These are phyloP conservation scores for Filobasidium wieringae DNA, from an alignment of 768 basidiomycete species.

Conservation along the genomic window DNA sequence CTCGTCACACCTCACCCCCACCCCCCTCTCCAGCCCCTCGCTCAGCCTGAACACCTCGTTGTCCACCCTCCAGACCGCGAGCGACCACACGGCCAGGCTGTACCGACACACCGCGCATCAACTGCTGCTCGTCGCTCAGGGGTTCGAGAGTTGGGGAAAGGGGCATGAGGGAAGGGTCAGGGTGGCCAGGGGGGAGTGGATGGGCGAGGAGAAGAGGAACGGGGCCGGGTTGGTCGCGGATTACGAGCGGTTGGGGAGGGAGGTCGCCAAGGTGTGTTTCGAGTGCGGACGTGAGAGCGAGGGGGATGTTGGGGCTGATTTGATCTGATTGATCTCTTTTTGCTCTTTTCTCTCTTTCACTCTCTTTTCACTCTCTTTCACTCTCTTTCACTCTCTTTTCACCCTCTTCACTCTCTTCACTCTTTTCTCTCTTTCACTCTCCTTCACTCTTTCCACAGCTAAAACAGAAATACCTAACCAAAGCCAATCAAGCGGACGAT, in stretches of 20 bases:
- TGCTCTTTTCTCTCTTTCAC: too few relatives aligned
- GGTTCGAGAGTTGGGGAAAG: conserved; percentile 68
- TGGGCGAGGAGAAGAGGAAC: conserved; percentile 52
- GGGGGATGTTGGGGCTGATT: conserved; percentile 9
- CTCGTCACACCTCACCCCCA: conserved; percentile 33
- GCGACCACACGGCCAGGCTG: conserved; percentile 51
- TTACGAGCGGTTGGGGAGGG: conserved; percentile 25
- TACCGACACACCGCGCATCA: conserved; percentile 68
- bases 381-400: too few relatives aligned
- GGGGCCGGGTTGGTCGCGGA: conserved; percentile 53
- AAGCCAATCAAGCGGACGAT: conserved; percentile 75
- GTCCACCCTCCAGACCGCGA: conserved; percentile 6
- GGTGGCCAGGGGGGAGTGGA: conserved; percentile 48
- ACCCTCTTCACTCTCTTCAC: too few relatives aligned
- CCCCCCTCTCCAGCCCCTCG: conserved; percentile 9
- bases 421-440: too few relatives aligned
- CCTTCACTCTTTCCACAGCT: conserved; percentile 43
- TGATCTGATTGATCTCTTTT: too few relatives aligned
- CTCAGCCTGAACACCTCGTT: conserved; percentile 21
- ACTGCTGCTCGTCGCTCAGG: conserved; percentile 59
- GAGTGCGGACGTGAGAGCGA: too few relatives aligned
- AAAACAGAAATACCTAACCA: conserved; percentile 63
- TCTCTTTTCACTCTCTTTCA: too few relatives aligned
- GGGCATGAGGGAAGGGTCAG: conserved; percentile 58
- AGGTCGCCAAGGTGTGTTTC: conserved; percentile 28